These are phyloP conservation scores for Talaromyces rugulosus DNA, from an alignment of 2,329 filamentous ascomycete genomes.

Conservation along the genomic window DNA sequence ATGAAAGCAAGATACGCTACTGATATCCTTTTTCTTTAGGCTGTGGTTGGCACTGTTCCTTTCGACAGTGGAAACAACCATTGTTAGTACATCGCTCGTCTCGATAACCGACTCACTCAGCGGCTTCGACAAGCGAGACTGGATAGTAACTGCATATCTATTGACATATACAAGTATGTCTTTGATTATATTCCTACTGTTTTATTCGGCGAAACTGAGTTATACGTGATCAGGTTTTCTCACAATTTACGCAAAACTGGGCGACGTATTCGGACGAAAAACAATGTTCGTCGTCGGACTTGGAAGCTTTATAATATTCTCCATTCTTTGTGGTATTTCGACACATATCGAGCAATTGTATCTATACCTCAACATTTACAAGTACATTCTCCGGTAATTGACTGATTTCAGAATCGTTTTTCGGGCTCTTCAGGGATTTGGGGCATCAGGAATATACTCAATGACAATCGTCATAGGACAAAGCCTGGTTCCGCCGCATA, in stretches of 20 bases:
- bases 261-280: constrained; percentile 45
- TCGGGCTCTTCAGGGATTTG: constrained; percentile 25
- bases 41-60: constrained; percentile 35
- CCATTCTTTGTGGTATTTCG: constrained; percentile 36
- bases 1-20: no score
- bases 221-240: constrained; percentile 30
- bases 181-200: neutral
- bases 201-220: neutral
- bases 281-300: constrained; percentile 33
- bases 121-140: constrained; percentile 35
- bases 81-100: constrained; percentile 50
- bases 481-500: constrained; percentile 15
- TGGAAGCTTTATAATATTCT: constrained; percentile 38
- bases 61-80: constrained; percentile 47
- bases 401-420: constrained; percentile 17
- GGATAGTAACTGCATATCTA: constrained; percentile 49
- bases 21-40: constrained; percentile 5
- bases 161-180: constrained; percentile 45
- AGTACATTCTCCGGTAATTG: neutral
- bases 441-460: constrained; percentile 21
- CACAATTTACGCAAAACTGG: constrained; percentile 42
- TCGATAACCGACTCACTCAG: constrained; percentile 40
- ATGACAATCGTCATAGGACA: constrained; percentile 18
- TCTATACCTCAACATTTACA: neutral
- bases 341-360: constrained; percentile 29